phyloP scores from a whole-genome alignment of 768 basidiomycete genomes.

The Exsudoporus frostii region DNA sequence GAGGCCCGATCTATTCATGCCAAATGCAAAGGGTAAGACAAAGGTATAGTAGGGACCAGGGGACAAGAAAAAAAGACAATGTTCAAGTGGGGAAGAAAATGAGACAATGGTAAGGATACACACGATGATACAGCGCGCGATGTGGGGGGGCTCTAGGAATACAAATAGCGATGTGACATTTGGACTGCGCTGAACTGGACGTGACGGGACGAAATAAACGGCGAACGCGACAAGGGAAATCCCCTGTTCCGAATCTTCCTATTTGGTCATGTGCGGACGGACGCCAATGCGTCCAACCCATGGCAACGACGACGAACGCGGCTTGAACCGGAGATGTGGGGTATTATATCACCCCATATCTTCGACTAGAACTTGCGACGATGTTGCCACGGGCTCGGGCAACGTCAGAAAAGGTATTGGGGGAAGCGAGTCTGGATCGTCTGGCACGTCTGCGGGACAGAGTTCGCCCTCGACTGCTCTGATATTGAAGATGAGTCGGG shows the following conservation, averaged over 20 bases:
- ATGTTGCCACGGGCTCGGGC: constrained; percentile 3
- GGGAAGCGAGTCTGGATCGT: constrained; percentile 3
- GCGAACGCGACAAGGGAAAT: not conserved
- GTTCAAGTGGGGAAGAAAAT: too few species aligned
- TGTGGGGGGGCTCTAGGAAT: not conserved
- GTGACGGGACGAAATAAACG: not conserved
- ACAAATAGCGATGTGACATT: not conserved
- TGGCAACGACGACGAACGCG: not conserved
- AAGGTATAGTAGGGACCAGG: not conserved
- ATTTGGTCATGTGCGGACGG: not conserved
- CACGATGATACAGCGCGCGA: not conserved
- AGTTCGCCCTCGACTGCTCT: constrained; percentile 2
- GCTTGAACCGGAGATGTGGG: too few species aligned
- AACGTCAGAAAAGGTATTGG: not conserved
- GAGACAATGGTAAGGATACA: not conserved
- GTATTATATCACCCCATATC: not conserved
- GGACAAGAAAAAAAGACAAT: not conserved
- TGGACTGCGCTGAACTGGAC: not conserved
- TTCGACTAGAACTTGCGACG: constrained; percentile 1
- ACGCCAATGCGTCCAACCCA: not conserved
- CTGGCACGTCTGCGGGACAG: constrained; percentile 2
- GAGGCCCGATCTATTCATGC: not conserved
- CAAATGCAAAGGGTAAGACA: not conserved
- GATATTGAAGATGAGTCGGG: constrained; percentile 21
- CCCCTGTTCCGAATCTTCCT: not conserved